These are phyloP conservation scores for Pharnaceum exiguum DNA, from an alignment of 148 eudicot species.

Conservation along the genomic window DNA sequence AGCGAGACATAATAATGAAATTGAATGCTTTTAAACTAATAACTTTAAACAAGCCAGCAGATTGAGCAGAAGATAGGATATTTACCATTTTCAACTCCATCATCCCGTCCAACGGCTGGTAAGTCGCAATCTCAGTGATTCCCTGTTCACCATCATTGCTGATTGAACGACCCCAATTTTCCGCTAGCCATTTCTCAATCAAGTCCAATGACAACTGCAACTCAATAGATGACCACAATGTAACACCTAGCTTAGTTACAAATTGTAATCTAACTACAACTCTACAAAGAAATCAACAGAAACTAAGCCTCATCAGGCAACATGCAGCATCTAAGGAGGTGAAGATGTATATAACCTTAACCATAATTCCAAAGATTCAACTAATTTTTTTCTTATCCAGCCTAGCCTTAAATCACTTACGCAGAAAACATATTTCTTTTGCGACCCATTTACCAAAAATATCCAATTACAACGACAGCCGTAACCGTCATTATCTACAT, in stretches of 20 bases:
- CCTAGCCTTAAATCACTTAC: too few species aligned
- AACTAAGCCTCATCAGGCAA: too few species aligned
- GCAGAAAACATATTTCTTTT: too few species aligned
- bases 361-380: too few species aligned
- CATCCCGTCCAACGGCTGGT: conserved; percentile 80
- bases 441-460: too few species aligned
- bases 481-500: too few species aligned
- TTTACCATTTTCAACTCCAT: conserved; percentile 77
- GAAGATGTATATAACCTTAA: too few species aligned
- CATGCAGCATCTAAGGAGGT: too few species aligned
- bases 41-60: neutral
- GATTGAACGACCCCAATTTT: conserved; percentile 41
- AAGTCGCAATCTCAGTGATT: conserved; percentile 64
- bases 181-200: conserved; percentile 66
- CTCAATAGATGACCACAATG: neutral
- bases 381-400: too few species aligned
- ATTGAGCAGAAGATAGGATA: too few species aligned
- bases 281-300: neutral
- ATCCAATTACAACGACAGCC: too few species aligned
- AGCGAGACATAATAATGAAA: neutral
- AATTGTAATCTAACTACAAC: neutral
- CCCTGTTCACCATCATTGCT: conserved; percentile 33
- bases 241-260: neutral
- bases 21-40: neutral
- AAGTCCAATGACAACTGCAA: conserved; percentile 73